Evolutionary conservation across 345 rosid genomes (phyloP).

Genomic region (Raphanus sativus): DNA sequence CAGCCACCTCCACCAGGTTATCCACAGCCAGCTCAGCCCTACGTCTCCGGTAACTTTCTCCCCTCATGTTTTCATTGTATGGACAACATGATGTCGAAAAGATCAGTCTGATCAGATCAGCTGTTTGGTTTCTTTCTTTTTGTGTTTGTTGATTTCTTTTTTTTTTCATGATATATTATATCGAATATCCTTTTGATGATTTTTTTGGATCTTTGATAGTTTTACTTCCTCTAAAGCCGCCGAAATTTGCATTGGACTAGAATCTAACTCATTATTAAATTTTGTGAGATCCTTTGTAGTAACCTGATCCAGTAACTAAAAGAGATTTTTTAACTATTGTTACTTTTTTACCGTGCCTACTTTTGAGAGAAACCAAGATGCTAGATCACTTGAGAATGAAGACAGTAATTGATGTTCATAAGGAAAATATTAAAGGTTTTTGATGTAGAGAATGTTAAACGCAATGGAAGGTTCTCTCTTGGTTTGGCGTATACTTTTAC

Average conservation of each 20-base stretch:
- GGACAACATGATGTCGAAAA: not conserved
- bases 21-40: constrained; percentile 39
- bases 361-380: constrained; percentile 1
- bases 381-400: not conserved
- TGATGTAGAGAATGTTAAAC: not conserved
- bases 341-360: not conserved
- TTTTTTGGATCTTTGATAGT: constrained; percentile 1
- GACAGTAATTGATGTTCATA: not conserved
- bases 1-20: constrained; percentile 21
- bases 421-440: not conserved
- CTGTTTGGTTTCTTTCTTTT: not conserved
- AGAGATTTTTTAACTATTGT: not conserved
- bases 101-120: not conserved
- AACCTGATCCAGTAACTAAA: not conserved
- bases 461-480: not conserved
- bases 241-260: not conserved
- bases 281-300: not conserved
- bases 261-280: not conserved
- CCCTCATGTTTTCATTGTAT: not conserved
- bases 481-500: not conserved
- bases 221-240: not conserved
- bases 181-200: not conserved
- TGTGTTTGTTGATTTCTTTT: not conserved
- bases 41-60: constrained; percentile 20
- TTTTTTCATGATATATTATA: not conserved